phyloP scores from a whole-genome alignment of 176 grass and related monocot species.

The Aegilops sharonensis region DNA sequence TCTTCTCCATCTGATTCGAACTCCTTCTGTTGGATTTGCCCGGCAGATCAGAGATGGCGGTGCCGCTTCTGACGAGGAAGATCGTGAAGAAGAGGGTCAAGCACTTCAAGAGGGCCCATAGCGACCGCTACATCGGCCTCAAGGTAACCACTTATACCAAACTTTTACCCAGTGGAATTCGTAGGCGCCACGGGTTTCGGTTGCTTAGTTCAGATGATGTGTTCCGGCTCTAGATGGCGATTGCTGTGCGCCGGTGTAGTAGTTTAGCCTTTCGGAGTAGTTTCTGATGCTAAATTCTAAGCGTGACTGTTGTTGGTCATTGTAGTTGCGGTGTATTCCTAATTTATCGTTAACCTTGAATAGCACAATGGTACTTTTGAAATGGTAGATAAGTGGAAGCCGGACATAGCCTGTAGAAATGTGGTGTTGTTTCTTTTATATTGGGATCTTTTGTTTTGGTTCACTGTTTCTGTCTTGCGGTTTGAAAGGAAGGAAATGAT shows the following conservation, averaged over 20 bases:
- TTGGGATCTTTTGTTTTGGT: too few species aligned
- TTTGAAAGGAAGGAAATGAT: slow-evolving; percentile 70
- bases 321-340: background rate
- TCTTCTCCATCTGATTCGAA: background rate
- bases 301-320: background rate
- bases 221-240: background rate
- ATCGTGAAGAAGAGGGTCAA: slow-evolving; percentile 87
- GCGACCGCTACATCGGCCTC: slow-evolving; percentile 73
- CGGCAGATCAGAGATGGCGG: slow-evolving; percentile 61
- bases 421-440: background rate
- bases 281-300: background rate
- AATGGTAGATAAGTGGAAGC: background rate
- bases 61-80: slow-evolving; percentile 73
- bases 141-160: slow-evolving; percentile 32
- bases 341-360: background rate
- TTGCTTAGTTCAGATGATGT: background rate
- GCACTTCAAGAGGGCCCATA: slow-evolving; percentile 79
- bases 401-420: background rate
- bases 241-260: background rate
- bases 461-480: background rate
- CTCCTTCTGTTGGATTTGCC: background rate
- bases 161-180: background rate
- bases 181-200: too few species aligned
- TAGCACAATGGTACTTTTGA: background rate
- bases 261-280: background rate